These are phyloP conservation scores for Cyclotella baltica DNA, from an alignment of 108 stramenopile species.

Conservation along the genomic window DNA sequence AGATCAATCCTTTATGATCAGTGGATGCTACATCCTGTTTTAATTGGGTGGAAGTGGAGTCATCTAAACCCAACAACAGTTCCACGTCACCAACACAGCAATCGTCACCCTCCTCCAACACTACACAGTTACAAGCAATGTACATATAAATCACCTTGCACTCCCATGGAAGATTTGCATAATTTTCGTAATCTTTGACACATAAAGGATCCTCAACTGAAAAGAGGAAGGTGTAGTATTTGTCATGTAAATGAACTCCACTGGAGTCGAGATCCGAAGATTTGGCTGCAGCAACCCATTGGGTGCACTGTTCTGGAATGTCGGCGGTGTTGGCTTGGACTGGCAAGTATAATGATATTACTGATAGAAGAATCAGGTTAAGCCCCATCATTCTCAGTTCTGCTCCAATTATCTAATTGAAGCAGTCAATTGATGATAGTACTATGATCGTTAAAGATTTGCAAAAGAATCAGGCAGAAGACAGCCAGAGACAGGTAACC, in stretches of 20 bases:
- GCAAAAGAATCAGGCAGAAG: too few relatives aligned
- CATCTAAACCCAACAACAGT: neutral
- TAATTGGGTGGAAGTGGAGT: too few relatives aligned
- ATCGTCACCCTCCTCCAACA: neutral
- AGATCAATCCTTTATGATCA: neutral
- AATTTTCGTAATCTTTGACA: neutral
- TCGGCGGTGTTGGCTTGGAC: neutral
- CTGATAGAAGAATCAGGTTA: neutral
- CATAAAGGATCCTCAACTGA: neutral
- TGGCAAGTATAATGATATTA: neutral
- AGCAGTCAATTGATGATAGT: too few relatives aligned
- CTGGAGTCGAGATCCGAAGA: neutral
- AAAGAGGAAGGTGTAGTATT: constrained; percentile 4
- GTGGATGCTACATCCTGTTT: neutral
- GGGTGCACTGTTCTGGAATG: neutral
- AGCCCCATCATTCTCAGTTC: too few relatives aligned
- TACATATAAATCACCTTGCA: neutral
- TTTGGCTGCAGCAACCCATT: neutral
- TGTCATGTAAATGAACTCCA: neutral
- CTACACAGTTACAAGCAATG: neutral
- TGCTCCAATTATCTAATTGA: too few relatives aligned
- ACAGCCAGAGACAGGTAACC: too few relatives aligned
- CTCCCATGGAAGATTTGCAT: constrained; percentile 1
- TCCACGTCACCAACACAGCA: neutral
- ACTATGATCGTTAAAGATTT: too few relatives aligned